Conservation (phyloP, 306 rosid species). For the Inga oerstediana region DNA sequence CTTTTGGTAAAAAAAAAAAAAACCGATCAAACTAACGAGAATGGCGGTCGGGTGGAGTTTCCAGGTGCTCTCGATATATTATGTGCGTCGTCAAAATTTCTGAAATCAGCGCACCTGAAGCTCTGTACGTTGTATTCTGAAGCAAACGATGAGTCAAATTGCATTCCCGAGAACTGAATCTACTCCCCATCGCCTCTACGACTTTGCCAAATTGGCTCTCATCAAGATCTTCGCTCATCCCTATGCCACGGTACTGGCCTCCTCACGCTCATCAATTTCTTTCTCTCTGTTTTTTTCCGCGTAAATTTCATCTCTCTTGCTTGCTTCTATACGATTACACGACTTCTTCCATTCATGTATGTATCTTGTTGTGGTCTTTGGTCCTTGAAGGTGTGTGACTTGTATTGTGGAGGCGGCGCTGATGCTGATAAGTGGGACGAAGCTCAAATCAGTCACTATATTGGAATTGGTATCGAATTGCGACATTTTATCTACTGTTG, state of each 20-base stretch:
- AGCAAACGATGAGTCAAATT: constrained; percentile 52
- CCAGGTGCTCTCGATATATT: not conserved
- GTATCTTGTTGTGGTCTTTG: constrained; percentile 6
- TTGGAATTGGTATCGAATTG: constrained; percentile 73
- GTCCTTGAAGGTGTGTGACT: constrained; percentile 66
- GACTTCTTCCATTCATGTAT: not conserved
- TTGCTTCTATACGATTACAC: not conserved
- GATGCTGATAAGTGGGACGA: constrained; percentile 79
- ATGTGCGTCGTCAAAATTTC: not conserved
- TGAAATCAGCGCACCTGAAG: not conserved
- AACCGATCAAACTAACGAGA: not conserved
- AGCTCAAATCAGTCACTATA: constrained; percentile 80
- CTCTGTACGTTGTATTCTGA: not conserved
- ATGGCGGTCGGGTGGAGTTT: not conserved
- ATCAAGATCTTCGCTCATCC: constrained; percentile 87
- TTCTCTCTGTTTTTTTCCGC: not conserved
- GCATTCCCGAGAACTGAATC: constrained; percentile 57
- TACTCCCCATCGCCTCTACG: constrained; percentile 74
- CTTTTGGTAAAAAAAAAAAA: too few species aligned
- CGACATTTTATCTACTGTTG: not conserved
- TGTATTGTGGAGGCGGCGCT: constrained; percentile 78
- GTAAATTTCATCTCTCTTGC: not conserved
- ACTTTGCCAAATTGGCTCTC: constrained; percentile 77
- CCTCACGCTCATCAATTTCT: not conserved
- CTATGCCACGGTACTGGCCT: constrained; percentile 59